Conservation (phyloP, 2,329 filamentous ascomycete genomes). For the Triangularia setosa region DNA sequence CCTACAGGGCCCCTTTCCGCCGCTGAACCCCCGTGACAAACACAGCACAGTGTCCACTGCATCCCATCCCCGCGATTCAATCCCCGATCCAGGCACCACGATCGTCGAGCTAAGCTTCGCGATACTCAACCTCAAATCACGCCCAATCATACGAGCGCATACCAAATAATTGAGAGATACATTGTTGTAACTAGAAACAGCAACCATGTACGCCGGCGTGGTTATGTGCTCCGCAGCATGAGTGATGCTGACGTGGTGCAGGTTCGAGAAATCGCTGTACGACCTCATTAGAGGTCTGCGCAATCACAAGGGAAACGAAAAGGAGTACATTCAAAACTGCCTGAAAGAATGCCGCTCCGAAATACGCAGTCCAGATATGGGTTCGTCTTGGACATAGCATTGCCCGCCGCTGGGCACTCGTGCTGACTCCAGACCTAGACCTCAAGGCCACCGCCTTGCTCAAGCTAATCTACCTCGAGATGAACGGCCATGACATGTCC, state of each 20-base stretch:
- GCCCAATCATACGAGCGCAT: background rate
- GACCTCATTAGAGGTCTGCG: conserved; percentile 96
- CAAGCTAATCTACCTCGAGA: conserved; percentile 96
- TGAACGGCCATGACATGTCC: conserved; percentile 99
- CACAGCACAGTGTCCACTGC: background rate
- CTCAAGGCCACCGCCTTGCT: conserved; percentile 93
- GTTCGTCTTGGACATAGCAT: conserved; percentile 44
- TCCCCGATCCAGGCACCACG: background rate
- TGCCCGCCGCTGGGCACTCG: background rate
- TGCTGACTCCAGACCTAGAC: conserved; percentile 47
- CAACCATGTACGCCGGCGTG: conserved; percentile 25
- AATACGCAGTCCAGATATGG: conserved; percentile 90
- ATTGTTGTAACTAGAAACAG: conserved; percentile 1
- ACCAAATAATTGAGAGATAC: background rate
- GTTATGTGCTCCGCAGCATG: background rate
- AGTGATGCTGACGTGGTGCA: conserved; percentile 39
- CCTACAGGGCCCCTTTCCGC: conserved; percentile 6
- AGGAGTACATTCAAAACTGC: conserved; percentile 89
- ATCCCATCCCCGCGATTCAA: background rate
- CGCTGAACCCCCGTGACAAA: conserved; percentile 16
- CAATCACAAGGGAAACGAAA: conserved; percentile 92
- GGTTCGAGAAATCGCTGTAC: conserved; percentile 99
- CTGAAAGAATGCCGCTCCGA: conserved; percentile 94
- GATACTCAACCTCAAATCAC: background rate
- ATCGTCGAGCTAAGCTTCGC: background rate